These are phyloP conservation scores for Cercospora citrullina DNA, from an alignment of 2,329 filamentous ascomycete species.

Conservation along the genomic window DNA sequence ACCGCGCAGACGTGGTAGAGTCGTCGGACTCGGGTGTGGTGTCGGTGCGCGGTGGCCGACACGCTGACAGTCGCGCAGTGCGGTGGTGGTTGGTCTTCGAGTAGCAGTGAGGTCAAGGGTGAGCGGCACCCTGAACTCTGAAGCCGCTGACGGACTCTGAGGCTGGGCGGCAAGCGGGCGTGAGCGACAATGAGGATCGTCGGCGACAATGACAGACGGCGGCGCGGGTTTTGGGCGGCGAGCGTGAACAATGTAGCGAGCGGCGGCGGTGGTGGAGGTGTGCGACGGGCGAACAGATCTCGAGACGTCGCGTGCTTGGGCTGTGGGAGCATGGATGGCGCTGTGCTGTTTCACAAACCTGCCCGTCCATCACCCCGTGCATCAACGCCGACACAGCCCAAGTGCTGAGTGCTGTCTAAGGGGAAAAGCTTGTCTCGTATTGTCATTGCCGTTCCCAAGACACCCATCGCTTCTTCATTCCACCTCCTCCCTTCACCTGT, in stretches of 20 bases:
- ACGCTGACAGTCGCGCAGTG: background rate
- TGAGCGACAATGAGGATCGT: background rate
- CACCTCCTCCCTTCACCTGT: background rate
- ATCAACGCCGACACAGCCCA: background rate
- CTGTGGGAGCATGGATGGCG: background rate
- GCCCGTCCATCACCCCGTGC: background rate
- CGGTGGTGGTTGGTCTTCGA: background rate
- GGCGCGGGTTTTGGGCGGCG: background rate
- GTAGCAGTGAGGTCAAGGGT: constrained; percentile 5
- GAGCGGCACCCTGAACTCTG: constrained; percentile 9
- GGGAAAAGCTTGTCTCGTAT: background rate
- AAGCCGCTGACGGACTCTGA: constrained; percentile 8
- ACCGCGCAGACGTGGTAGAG: background rate
- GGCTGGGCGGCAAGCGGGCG: background rate
- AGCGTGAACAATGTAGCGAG: background rate
- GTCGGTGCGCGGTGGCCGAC: constrained; percentile 2
- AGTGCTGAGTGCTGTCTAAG: background rate
- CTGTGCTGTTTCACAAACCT: background rate
- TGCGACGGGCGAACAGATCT: background rate
- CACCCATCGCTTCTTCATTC: background rate
- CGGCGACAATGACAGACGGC: background rate
- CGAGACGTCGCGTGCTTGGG: constrained; percentile 8
- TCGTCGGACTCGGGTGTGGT: background rate
- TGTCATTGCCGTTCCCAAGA: background rate
- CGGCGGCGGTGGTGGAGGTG: background rate